Evolutionary conservation across 345 rosid genomes (phyloP), one percentile per base, ranked within the genome.

Genomic region (Rhodamnia rubescens): DNA sequence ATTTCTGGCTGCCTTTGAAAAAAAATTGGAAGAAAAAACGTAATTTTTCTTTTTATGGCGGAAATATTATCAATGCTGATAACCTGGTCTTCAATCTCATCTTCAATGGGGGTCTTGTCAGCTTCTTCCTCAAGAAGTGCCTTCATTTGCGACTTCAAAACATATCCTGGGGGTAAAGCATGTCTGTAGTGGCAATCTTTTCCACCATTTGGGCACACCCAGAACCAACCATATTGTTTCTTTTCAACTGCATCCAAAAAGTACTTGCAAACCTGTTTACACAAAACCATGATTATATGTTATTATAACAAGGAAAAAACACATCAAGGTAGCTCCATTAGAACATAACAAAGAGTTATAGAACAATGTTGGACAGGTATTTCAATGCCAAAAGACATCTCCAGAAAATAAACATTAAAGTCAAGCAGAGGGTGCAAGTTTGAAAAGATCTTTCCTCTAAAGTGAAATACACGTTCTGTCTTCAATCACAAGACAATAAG

Each of bases 171-270:
- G 85, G 99, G 99, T 90, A 97, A 96, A 44, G 99, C 98, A 89
- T 97, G 99, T 74, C 99, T 95, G 89, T 97, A 97, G 86, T 95
- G 98, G 89, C 98, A 97, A 42, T 93, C 95, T 90, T 91, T 93
- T 55, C 88, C 93, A 81, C 98, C 99, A 84, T 94, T 97, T 83
- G 98, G 98, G 83, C 99, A 97, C 50, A 18, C 93, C 99, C 99
- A 97, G 87, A 96, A 97, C 98, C 98, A 97, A 83, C 98, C 99
- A 90, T 95, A 95, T 86, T 97, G 98, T 89, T 95, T 95, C 95
- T 93, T 95, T 86, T 97, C 99, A 85, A 97, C 99, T 9, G 98
- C 98, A 10, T 97, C 98, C 91, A 97, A 90, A 90, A 95, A 97
- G 90, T 94, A 88, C 87, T 97, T 97, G 98, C 99, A 97, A 82